Percentiles rank a stretch among this genome's conserved stretches.
These are phyloP conservation scores for Cynara cardunculus DNA, from an alignment of 129 eudicot species.

Conservation along the genomic window DNA sequence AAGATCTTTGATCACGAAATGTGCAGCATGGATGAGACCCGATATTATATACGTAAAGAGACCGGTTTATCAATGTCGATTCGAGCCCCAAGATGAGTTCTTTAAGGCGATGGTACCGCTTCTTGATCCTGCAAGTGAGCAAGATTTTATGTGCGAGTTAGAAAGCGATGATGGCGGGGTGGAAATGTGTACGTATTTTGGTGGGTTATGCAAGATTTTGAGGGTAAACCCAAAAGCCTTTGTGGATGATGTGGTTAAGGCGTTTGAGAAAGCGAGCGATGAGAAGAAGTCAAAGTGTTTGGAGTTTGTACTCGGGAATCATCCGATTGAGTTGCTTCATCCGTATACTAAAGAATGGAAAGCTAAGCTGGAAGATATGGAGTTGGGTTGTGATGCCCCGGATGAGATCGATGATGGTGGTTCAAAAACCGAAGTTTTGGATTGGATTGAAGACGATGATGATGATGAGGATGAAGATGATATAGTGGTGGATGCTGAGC, in stretches of 20 bases:
- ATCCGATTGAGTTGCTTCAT: slow-evolving; percentile 77
- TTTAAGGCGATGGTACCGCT: slow-evolving; percentile 59
- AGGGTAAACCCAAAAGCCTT: slow-evolving; percentile 74
- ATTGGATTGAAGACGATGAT: slow-evolving; percentile 73
- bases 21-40: slow-evolving; percentile 98
- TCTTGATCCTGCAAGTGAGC: slow-evolving; percentile 78
- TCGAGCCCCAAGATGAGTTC: slow-evolving; percentile 88
- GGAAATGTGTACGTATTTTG: slow-evolving; percentile 75
- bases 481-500: slow-evolving; percentile 39
- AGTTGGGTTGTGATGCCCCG: slow-evolving; percentile 96
- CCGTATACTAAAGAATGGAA: slow-evolving; percentile 97
- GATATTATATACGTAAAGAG: slow-evolving; percentile 82
- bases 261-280: slow-evolving; percentile 75
- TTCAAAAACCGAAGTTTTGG: slow-evolving; percentile 39
- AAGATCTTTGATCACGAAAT: slow-evolving; percentile 59
- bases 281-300: slow-evolving; percentile 79
- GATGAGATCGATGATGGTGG: slow-evolving; percentile 60
- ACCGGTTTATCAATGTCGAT: slow-evolving; percentile 87
- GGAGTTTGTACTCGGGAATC: slow-evolving; percentile 68
- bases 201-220: slow-evolving; percentile 79
- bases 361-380: slow-evolving; percentile 87
- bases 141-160: slow-evolving; percentile 67
- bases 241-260: slow-evolving; percentile 94
- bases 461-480: slow-evolving; percentile 36
- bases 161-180: slow-evolving; percentile 72